These are phyloP conservation scores for Inga oerstediana DNA, from an alignment of 306 rosid genomes.

Conservation along the genomic window DNA sequence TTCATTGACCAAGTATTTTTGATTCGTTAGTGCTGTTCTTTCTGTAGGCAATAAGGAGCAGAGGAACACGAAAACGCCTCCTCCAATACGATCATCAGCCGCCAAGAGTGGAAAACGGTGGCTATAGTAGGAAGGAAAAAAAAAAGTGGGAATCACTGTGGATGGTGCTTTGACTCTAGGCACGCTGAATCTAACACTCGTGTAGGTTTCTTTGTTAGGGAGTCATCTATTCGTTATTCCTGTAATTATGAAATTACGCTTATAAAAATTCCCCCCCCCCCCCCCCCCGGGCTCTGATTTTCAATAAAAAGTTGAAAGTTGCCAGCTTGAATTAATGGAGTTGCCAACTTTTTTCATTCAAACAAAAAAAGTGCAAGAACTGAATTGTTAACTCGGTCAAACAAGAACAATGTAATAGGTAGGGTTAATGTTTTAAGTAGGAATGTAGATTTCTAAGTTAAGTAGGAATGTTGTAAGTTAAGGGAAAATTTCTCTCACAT, in stretches of 20 bases:
- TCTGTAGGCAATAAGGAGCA: constrained; percentile 59
- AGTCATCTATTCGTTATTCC: background rate
- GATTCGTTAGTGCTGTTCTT: background rate
- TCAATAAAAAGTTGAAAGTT: background rate
- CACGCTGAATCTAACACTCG: constrained; percentile 40
- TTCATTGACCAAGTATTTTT: constrained; percentile 1
- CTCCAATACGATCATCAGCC: constrained; percentile 55
- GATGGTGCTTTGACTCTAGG: constrained; percentile 69
- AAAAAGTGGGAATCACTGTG: background rate
- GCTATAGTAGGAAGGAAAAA: constrained; percentile 31
- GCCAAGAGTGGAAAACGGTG: constrained; percentile 55
- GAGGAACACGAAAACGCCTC: constrained; percentile 80
- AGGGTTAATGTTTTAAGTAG: background rate
- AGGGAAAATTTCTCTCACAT: too few relatives aligned
- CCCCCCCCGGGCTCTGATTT: too few relatives aligned
- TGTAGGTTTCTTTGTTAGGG: constrained; percentile 29
- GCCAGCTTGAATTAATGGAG: background rate
- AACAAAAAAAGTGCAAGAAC: background rate
- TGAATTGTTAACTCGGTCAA: background rate
- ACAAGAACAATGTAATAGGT: background rate
- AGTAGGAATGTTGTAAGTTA: too few relatives aligned
- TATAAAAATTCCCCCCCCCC: background rate
- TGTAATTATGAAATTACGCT: constrained; percentile 30
- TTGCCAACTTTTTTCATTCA: background rate
- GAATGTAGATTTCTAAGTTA: background rate